A percentile compares a stretch with the other conserved stretches of the same genome.
These are phyloP conservation scores for Meira miltonrushii DNA, from an alignment of 1,284 basidiomycete genomes.

Conservation along the genomic window DNA sequence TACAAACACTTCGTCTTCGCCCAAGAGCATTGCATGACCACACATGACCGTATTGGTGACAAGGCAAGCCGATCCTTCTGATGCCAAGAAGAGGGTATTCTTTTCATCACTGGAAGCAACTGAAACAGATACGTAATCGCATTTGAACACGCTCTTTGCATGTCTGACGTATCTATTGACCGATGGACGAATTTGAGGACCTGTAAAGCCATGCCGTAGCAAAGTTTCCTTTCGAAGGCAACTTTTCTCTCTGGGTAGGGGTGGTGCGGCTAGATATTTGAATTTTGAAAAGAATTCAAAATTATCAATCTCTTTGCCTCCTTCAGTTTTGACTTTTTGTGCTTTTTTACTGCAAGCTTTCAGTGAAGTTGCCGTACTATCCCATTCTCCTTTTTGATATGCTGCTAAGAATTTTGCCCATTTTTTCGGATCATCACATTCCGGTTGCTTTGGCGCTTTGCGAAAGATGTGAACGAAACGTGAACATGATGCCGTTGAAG, in stretches of 20 bases:
- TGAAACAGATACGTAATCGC: slow-evolving; percentile 28
- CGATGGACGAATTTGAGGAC: background rate
- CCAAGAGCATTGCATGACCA: slow-evolving; percentile 34
- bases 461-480: background rate
- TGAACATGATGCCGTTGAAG: background rate
- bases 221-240: slow-evolving; percentile 3
- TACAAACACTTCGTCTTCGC: slow-evolving; percentile 28
- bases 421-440: background rate
- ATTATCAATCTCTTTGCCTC: background rate
- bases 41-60: slow-evolving; percentile 21
- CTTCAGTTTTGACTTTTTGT: background rate
- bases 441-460: slow-evolving; percentile 3
- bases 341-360: background rate
- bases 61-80: slow-evolving; percentile 17
- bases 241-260: slow-evolving; percentile 4
- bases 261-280: slow-evolving; percentile 7
- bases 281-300: slow-evolving; percentile 2
- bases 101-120: slow-evolving; percentile 22
- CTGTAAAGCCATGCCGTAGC: background rate
- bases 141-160: slow-evolving; percentile 23
- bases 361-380: background rate
- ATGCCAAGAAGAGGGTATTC: slow-evolving; percentile 27
- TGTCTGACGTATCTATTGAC: slow-evolving; percentile 2
- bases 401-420: slow-evolving; percentile 11
- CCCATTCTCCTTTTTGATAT: slow-evolving; percentile 9